Base-by-base conservation (phyloP, 805 yeast genomes). In the Ascoidea rubescens region DNA sequence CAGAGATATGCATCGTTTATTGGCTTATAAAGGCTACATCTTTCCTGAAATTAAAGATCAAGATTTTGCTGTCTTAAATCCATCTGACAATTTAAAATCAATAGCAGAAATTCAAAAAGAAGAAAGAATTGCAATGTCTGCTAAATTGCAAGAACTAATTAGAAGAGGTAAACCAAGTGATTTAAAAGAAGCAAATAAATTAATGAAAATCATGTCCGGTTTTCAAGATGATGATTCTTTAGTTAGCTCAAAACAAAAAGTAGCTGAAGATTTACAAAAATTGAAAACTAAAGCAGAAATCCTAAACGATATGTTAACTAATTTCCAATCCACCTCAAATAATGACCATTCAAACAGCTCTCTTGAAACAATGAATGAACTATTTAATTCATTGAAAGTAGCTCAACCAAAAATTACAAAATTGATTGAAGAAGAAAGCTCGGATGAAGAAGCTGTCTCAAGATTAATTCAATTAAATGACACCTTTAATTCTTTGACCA, bases 151-250 rank as follows among this genome's bases (percentile, higher is more conserved):
- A 68, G 99, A 93, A 67, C 75, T 93, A 56, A 86, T 93, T 56
- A 82, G 98, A 68, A 78, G 97, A 60, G 99, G 98, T 46, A 84
- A 87, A 65, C 98, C 99, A 5, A 86, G 83, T 57, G 99, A 93
- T 68, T 77, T 93, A 62, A 87, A 84, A 60, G 99, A 93, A 67
- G 99, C 99, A 47, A 93, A 93, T 67, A 87, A 86, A 59, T 75
- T 93, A 66, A 93, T 93, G 99, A 89, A 91, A 65, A 80, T 93
- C 59, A 89, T 93, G 96, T 96, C 98, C 5, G 99, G 99, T 5
- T 93, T 88, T 72, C 86, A 86, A 65, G 88, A 86, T 61, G 96
- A 89, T 64, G 79, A 81, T 55, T 71, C 76, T 17, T 71, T 76
- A 55, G 78, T 79, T 52, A 86, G 82, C 60, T 85, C 88, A 57